Evolutionary conservation across 345 rosid genomes (phyloP), one percentile per base, ranked within the genome.

Genomic region (Moricandia moricandioides): DNA sequence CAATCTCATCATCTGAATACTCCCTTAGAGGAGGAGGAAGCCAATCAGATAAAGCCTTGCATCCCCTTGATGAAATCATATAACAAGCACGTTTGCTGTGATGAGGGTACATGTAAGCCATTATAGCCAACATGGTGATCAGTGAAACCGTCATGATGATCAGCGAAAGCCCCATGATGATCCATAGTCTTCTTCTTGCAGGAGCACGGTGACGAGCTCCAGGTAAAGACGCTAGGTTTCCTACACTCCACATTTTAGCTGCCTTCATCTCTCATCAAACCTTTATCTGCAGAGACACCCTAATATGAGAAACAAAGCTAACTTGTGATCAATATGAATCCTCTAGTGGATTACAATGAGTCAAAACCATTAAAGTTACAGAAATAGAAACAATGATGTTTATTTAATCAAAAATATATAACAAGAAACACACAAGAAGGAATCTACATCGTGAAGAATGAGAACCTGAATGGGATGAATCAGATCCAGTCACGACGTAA

Each of bases 11-110:
- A 60, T 96, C 99, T 0, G 95, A 86, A 33, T 37, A 83, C 76
- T 88, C 93, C 79, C 98, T 86, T 4, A 83, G 75, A 63, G 97
- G 89, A 76, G 99, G 98, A 9, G 99, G 98, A 81, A 92, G 97
- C 99, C 99, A 96, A 63, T 85, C 82, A 24, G 87, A 64, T 51
- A 96, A 81, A 72, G 73, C 96, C 80, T 88, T 86, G 74, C 99
- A 96, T 54, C 97, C 97, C 83, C 88, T 83, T 2, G 94, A 84
- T 29, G 97, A 89, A 73, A 96, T 84, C 72, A 90, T 73, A 37
- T 90, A 96, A 78, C 99, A 92, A 52, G 98, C 90, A 49, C 81
- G 65, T 75, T 73, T 87, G 63, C 89, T 85, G 13, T 84, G 85
- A 1, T 91, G 99, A 45, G 99, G 99, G 56, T 96, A 91, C 65